Conservation (phyloP, 345 rosid genomes). For the Camelina neglecta region DNA sequence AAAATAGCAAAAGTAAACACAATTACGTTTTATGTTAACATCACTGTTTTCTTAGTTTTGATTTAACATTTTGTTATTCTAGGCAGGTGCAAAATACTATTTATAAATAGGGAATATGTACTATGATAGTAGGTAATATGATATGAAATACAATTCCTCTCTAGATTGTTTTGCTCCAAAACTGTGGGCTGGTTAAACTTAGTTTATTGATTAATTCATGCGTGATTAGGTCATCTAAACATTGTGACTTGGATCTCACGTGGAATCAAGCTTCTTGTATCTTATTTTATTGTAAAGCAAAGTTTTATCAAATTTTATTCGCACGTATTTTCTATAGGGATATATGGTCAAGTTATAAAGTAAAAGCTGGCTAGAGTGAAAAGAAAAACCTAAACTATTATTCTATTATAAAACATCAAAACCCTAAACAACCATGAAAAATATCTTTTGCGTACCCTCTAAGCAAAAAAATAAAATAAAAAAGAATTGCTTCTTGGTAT, state of each 20-base stretch:
- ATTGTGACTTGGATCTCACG: constrained; percentile 42
- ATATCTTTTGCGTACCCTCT: too few relatives aligned
- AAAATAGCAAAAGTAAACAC: too few relatives aligned
- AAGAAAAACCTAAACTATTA: too few relatives aligned
- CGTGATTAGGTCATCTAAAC: constrained; percentile 34
- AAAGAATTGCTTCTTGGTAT: too few relatives aligned
- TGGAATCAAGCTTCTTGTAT: constrained; percentile 16
- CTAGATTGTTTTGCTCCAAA: constrained; percentile 37
- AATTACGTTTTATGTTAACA: too few relatives aligned
- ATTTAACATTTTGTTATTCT: too few relatives aligned
- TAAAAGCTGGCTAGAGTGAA: background rate
- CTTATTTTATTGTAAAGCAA: background rate
- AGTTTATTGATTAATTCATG: constrained; percentile 34
- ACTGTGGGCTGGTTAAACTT: constrained; percentile 34
- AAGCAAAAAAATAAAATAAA: too few relatives aligned
- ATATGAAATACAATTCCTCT: constrained; percentile 12
- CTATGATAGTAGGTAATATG: background rate
- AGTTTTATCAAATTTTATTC: background rate
- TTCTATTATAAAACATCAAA: too few relatives aligned
- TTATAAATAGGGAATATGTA: background rate
- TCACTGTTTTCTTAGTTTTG: too few relatives aligned
- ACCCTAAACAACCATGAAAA: background rate
- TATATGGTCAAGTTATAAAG: background rate
- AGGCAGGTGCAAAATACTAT: background rate
- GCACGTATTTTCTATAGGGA: background rate